These are phyloP conservation scores for Saturnispora ahearnii DNA, from an alignment of 805 yeast species.

Conservation along the genomic window DNA sequence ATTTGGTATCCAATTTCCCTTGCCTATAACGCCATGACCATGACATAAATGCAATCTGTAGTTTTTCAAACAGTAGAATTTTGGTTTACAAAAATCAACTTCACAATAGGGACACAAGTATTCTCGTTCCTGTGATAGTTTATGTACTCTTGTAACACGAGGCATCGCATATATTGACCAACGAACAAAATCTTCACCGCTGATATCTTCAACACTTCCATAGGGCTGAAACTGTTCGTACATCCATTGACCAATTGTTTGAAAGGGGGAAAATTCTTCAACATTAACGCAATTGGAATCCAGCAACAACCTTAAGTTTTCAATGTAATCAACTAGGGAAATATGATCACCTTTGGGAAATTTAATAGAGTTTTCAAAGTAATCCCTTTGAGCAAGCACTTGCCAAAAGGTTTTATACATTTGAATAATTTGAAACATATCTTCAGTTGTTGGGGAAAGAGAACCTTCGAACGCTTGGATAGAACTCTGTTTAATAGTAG, in stretches of 20 bases:
- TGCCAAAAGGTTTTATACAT: background rate
- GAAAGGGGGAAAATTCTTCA: background rate
- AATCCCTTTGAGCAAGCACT: background rate
- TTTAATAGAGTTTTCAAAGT: background rate
- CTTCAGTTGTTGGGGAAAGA: background rate
- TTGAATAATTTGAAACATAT: background rate
- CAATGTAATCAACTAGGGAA: background rate
- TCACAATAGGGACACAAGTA: constrained; percentile 1
- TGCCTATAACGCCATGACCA: constrained; percentile 1
- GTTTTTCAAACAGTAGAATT: background rate
- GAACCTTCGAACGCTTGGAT: background rate
- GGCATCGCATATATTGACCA: constrained; percentile 2
- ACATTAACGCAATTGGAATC: background rate
- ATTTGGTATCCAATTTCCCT: background rate
- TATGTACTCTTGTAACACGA: background rate
- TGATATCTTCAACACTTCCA: background rate
- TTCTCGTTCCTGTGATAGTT: background rate
- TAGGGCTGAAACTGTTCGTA: background rate
- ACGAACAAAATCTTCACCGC: background rate
- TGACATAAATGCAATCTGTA: background rate
- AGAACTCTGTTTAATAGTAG: background rate
- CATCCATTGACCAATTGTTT: background rate
- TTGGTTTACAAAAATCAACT: background rate
- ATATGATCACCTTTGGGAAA: background rate
- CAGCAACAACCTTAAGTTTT: background rate